A percentile compares a stretch with the other conserved stretches of the same genome.
phyloP scores from a whole-genome alignment of 306 rosid species.

The Fragaria nilgerrensis region DNA sequence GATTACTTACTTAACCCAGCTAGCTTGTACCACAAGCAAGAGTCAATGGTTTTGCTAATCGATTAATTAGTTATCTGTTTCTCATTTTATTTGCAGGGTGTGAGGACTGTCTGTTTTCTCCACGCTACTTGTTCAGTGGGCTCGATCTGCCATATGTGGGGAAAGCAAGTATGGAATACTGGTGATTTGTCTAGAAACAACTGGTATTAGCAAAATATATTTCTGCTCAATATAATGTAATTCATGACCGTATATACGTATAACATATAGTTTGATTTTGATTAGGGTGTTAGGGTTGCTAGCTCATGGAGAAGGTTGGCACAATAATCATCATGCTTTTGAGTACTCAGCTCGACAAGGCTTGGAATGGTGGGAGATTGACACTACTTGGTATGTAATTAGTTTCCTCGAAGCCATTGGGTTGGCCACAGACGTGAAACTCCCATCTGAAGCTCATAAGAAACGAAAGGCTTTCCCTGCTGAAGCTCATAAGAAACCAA shows the following conservation, averaged over 20 bases:
- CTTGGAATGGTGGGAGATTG: not conserved
- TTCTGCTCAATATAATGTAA: not conserved
- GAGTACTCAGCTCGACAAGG: conserved; percentile 2
- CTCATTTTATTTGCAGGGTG: not conserved
- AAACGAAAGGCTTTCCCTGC: not conserved
- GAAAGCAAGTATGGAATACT: conserved; percentile 2
- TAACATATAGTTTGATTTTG: not conserved
- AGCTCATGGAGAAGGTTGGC: not conserved
- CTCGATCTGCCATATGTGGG: not conserved
- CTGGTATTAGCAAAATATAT: not conserved
- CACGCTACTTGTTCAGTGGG: not conserved
- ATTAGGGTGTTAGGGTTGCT: not conserved
- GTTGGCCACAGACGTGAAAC: not conserved
- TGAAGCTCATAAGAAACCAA: not conserved
- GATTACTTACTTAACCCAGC: not conserved
- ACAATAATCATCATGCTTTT: conserved; percentile 4
- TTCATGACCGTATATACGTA: not conserved
- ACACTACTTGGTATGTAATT: not conserved
- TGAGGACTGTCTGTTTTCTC: not conserved
- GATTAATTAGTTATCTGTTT: not conserved
- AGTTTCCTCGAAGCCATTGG: not conserved
- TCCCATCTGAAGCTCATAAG: not conserved
- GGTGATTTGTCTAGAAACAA: not conserved
- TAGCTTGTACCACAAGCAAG: not conserved
- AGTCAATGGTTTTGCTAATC: not conserved